Evolutionary conservation across 257 asterid species (phyloP).

Genomic region (Henckelia pumila): DNA sequence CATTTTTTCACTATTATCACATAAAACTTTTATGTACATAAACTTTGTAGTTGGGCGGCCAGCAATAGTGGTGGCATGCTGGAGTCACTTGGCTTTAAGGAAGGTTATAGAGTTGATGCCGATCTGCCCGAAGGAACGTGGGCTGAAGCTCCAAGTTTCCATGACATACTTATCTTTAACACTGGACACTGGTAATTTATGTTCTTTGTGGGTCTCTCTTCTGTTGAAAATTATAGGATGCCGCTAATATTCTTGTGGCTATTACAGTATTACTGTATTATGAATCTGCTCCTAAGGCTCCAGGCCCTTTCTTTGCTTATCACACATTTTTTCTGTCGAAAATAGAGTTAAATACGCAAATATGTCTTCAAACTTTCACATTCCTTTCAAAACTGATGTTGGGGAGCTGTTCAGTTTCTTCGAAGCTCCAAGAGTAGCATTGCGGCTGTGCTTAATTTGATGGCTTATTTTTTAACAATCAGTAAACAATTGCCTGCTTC

Average conservation of each 20-base stretch:
- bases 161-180: constrained; percentile 78
- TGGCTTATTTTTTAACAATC: background rate
- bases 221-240: constrained; percentile 4
- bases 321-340: constrained; percentile 3
- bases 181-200: constrained; percentile 87
- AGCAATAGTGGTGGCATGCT: constrained; percentile 51
- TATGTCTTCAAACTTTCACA: constrained; percentile 2
- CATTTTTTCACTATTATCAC: constrained; percentile 15
- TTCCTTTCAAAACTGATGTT: constrained; percentile 9
- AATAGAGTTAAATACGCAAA: background rate
- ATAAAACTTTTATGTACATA: constrained; percentile 18
- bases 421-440: background rate
- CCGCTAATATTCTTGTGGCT: constrained; percentile 7
- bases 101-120: constrained; percentile 83
- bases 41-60: constrained; percentile 70
- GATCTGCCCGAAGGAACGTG: constrained; percentile 92
- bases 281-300: constrained; percentile 19
- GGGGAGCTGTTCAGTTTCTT: too few relatives aligned
- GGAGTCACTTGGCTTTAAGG: constrained; percentile 90
- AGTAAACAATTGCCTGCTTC: background rate
- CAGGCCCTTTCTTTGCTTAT: constrained; percentile 16
- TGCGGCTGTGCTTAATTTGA: background rate
- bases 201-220: background rate
- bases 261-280: constrained; percentile 13
- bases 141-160: constrained; percentile 72